Evolutionary conservation across 345 rosid species (phyloP), one percentile per base, ranked within the genome.

Genomic region (Eucalyptus globulus): DNA sequence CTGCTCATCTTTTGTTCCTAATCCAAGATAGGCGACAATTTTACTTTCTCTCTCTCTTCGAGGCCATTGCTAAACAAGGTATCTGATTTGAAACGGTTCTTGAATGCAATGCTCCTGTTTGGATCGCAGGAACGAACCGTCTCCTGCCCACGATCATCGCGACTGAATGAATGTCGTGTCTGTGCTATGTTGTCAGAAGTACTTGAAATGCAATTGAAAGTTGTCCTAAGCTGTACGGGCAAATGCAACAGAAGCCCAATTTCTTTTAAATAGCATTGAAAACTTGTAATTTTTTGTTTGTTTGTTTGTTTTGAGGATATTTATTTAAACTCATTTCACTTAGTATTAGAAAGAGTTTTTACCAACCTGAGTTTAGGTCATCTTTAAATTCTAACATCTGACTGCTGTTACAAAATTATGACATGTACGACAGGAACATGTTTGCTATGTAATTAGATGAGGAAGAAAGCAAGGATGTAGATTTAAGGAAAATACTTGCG

Each of bases 401-500:
- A 21, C 15, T 37, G 27, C 45, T 37, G 44, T 72, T 72, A 5
- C 45, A 72, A 72, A 72, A 72, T 5, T 19, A 21, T 34, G 26
- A 34, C 24, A 69, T 17, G 6, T 31, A 16, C 4, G 11, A 67
- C 40, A 3, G 43, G 81, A 69, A 34, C 81, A 76, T 76, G 5
- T 76, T 76, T 21, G 27, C 27, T 19, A 37, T 19, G 45, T 37
- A 37, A 76, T 76, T 76, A 76, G 83, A 76, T 2, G 47, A 21
- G 27, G 47, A 3, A 11, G 80, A 9, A 17, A 72, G 8, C 21
- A 21, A 21, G 14, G 83, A 72, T 6, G 4, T 22, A 19, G 7
- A 72, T 37, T n/a, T 11, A 21, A 21, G 27, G 1, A 37, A 76
- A 37, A 76, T 19, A 37, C 2, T 17, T 1, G 1, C 2, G 2